A percentile compares a stretch with the other conserved stretches of the same genome.
Evolutionary conservation across 2,329 filamentous ascomycete genomes (phyloP).

Genomic region (Byssochlamys sp.): DNA sequence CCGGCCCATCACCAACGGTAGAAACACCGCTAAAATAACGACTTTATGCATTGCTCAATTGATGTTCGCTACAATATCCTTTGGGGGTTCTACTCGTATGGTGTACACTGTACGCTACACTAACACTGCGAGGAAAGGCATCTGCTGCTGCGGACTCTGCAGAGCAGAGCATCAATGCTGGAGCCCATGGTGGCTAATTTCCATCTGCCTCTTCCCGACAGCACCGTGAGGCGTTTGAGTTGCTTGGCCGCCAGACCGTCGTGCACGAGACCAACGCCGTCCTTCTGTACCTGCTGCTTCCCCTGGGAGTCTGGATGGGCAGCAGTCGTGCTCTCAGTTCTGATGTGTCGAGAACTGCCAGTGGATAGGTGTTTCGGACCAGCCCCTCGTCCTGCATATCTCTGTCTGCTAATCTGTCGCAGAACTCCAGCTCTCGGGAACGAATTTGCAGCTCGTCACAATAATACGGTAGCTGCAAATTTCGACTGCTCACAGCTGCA

Average conservation of each 20-base stretch:
- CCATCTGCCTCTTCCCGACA: background rate
- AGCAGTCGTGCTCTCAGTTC: background rate
- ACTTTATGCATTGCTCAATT: background rate
- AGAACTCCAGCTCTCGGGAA: background rate
- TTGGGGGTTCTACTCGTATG: background rate
- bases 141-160: background rate
- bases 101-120: background rate
- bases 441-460: background rate
- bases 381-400: background rate
- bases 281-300: background rate
- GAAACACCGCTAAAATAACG: background rate
- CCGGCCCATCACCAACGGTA: background rate
- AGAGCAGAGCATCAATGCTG: background rate
- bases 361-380: background rate
- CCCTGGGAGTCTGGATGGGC: background rate
- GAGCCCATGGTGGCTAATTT: background rate
- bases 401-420: background rate
- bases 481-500: background rate
- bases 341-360: background rate
- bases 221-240: background rate
- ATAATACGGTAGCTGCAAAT: background rate
- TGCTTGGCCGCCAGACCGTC: constrained; percentile 28
- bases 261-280: constrained; percentile 37
- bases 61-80: background rate
- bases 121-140: background rate